These are phyloP conservation scores for Xylariaceae sp. DNA, from an alignment of 2,329 filamentous ascomycete genomes.

Conservation along the genomic window DNA sequence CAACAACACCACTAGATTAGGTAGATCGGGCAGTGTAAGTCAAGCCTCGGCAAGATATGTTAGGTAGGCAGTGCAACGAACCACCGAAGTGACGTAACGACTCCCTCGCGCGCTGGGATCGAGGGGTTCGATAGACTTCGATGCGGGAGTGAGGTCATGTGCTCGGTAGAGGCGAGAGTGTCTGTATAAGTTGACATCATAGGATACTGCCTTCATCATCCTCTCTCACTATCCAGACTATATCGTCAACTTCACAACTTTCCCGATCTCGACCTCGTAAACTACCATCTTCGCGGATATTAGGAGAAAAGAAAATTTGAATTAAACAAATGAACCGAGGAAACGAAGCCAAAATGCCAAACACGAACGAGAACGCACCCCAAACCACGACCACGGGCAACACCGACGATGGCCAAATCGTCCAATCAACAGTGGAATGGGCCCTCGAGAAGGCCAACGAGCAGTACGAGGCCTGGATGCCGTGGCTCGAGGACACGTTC, in stretches of 20 bases:
- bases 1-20: no score
- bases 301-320: no score
- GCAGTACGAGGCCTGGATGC: constrained; percentile 70
- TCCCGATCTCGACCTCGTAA: no score
- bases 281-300: no score
- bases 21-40: no score
- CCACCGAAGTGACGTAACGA: neutral
- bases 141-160: neutral
- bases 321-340: no score
- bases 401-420: constrained; percentile 1
- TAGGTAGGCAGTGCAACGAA: no score
- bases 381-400: neutral
- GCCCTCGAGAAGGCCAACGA: constrained; percentile 60
- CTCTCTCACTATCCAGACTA: neutral
- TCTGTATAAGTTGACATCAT: neutral
- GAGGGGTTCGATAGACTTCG: neutral
- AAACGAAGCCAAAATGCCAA: neutral
- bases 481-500: constrained; percentile 70
- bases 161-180: neutral
- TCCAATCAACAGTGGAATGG: constrained; percentile 41
- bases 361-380: neutral
- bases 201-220: no score
- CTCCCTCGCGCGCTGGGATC: neutral
- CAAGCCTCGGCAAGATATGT: no score
- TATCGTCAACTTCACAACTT: no score